Evolutionary conservation across 1,139 yeast species (phyloP), one percentile per base, ranked within the genome.

Genomic region (Pichia sp.): DNA sequence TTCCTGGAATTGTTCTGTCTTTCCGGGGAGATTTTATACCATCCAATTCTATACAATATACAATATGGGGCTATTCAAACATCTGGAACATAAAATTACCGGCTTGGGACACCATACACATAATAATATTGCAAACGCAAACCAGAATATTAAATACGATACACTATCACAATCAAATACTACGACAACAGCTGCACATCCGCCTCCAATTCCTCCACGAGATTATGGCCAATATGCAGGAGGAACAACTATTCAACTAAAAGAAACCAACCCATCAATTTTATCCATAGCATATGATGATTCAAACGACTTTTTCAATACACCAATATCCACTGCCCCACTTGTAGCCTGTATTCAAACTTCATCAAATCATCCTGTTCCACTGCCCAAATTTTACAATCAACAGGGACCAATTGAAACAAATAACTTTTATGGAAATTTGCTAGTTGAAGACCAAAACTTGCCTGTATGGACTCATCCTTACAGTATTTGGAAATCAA

Each of bases 401-500:
- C 47, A 51, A 33, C 33, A 33, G 3, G 63, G 57, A 14, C 86
- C 94, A 6, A 70, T 78, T 35, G 77, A 78, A 49, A 87, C 96
- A 16, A 88, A 88, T 64, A 86, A 87, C 59, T 88, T 86, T 61
- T 87, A 83, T 59, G 81, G 85, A 9, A 88, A 88, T 61, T 64
- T 87, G 57, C 64, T 86, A 46, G 71, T 88, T 20, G 91, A 71
- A 1, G 64, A 65, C 31, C 91, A 84, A 56, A 72, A 74, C 10
- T 63, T 74, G 41, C 81, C 74, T 49, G 74, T 80, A 5, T 86
- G 85, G 80, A 76, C 94, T 1, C 88, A 81, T 54, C 96, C 96
- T 2, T 87, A 85, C 56, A 78, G 87, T 2, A 62, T 87, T 33
- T 85, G 86, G 80, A 78, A 68, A 60, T 64, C 75, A 5, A 65